Conservation (phyloP, 2,329 filamentous ascomycete species). For the Verticillium albo-atrum region DNA sequence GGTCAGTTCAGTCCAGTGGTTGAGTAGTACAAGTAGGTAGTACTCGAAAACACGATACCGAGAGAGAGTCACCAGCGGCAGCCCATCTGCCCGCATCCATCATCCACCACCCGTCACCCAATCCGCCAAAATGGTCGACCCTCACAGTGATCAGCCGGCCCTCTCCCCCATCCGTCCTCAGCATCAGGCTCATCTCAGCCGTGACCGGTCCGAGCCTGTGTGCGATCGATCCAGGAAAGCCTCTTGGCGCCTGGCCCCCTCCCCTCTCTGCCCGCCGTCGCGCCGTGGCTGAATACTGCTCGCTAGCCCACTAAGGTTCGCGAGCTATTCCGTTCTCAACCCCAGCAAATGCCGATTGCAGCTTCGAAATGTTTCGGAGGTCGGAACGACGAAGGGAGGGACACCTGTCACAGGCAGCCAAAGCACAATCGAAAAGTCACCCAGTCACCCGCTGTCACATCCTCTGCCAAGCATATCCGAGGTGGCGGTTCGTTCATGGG, state of each 20-base stretch:
- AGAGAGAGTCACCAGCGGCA: too few relatives aligned
- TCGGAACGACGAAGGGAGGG: background rate
- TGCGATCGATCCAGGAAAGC: background rate
- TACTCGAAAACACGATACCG: too few relatives aligned
- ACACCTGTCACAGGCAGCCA: background rate
- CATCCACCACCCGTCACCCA: too few relatives aligned
- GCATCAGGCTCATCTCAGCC: background rate
- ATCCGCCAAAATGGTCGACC: too few relatives aligned
- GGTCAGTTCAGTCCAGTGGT: too few relatives aligned
- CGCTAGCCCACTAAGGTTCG: background rate
- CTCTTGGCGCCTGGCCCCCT: background rate
- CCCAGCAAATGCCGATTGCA: background rate
- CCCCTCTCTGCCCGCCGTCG: background rate
- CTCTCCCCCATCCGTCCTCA: background rate
- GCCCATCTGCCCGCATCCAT: too few relatives aligned
- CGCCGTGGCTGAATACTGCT: background rate
- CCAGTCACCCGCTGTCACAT: too few relatives aligned
- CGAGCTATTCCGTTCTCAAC: background rate
- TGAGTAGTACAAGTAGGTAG: too few relatives aligned
- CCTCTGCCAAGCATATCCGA: too few relatives aligned
- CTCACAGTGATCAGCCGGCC: too few relatives aligned
- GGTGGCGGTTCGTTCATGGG: too few relatives aligned
- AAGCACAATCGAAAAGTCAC: background rate
- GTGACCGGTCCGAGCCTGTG: background rate
- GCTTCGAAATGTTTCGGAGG: background rate